Base-by-base conservation (phyloP, 2,329 filamentous ascomycete species). In the Knufia petricola region DNA sequence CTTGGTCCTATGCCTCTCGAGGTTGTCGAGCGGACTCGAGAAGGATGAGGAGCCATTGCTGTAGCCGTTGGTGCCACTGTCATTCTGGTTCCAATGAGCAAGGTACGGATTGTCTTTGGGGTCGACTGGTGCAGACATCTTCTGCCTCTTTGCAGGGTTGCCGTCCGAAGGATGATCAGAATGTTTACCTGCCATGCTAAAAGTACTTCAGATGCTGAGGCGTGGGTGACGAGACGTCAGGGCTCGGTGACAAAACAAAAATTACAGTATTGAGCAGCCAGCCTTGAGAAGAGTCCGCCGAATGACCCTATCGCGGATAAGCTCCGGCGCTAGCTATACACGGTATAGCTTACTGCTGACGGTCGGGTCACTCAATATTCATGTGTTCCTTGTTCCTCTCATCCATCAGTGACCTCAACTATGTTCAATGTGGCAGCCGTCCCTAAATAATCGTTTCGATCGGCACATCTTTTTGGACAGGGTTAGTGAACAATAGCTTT, bases 1-100 rank as follows among this genome's bases (percentile, higher is more conserved):
- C 1, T 88, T 96, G 1, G 88, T 94, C 50, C 80, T 69, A 65
- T 94, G 88, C 56, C 85, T 81, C 66, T 77, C 79, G 68, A 95
- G 81, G 51, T 76, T 73, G 36, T 75, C 73, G 49, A 94, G 72
- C 41, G 75, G 70, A 23, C 76, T 74, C 46, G 67, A 64, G 49
- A 56, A 62, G 51, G 51, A 59, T 54, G 30, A 63, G 59, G 50
- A 61, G 32, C 59, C 64, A 44, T 66, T 64, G 47, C 58, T n/a
- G n/a, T n/a, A n/a, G n/a, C n/a, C n/a, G n/a, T n/a, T 58, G 58
- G 61, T 55, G 56, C 61, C 52, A 45, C 49, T 42, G 59, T 66
- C 57, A 66, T 70, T 64, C 54, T 82, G 75, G 67, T 90, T 81
- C 79, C 85, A 84, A 68, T 98, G 92, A 49, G 88, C 86, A 54